These are phyloP conservation scores for Aspergillus sp. DNA, from an alignment of 2,329 filamentous ascomycete genomes.

Conservation along the genomic window DNA sequence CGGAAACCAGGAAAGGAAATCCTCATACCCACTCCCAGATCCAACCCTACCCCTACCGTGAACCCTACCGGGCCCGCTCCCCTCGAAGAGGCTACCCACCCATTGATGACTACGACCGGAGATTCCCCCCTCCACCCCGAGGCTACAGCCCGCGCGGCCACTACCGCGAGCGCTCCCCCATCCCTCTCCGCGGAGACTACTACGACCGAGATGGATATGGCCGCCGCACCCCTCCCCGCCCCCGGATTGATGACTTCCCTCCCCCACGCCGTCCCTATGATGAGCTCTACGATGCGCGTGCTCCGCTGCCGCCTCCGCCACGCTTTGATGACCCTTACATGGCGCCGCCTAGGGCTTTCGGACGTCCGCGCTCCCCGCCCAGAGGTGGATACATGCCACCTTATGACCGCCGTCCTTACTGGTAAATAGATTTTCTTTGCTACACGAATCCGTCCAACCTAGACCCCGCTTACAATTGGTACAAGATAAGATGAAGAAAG, in stretches of 20 bases:
- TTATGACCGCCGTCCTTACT: constrained; percentile 41
- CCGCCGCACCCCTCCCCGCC: constrained; percentile 73
- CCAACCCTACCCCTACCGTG: constrained; percentile 54
- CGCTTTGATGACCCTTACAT: constrained; percentile 56
- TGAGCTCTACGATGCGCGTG: constrained; percentile 52
- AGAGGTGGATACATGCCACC: constrained; percentile 34
- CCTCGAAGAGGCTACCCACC: constrained; percentile 62
- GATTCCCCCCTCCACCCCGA: constrained; percentile 62
- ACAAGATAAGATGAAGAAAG: constrained; percentile 6
- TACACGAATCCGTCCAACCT: constrained; percentile 3
- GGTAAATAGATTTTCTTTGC: constrained; percentile 27
- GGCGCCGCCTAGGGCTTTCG: constrained; percentile 46
- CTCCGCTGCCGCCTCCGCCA: constrained; percentile 46
- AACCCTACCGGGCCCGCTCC: constrained; percentile 73
- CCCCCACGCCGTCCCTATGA: constrained; percentile 53
- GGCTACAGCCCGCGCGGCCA: constrained; percentile 79
- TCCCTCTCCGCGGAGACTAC: constrained; percentile 67
- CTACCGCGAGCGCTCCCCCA: constrained; percentile 79
- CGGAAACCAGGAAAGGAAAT: constrained; percentile 13
- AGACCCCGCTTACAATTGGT: too few relatives aligned
- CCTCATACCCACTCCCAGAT: constrained; percentile 47
- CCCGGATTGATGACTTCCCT: constrained; percentile 70
- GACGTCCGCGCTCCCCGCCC: constrained; percentile 39
- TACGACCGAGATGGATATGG: constrained; percentile 73
- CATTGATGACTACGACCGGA: constrained; percentile 74